A percentile compares a stretch with the other conserved stretches of the same genome.
These are phyloP conservation scores for Beauveria scarabaeidicola DNA, from an alignment of 2,329 filamentous ascomycete genomes.

Conservation along the genomic window DNA sequence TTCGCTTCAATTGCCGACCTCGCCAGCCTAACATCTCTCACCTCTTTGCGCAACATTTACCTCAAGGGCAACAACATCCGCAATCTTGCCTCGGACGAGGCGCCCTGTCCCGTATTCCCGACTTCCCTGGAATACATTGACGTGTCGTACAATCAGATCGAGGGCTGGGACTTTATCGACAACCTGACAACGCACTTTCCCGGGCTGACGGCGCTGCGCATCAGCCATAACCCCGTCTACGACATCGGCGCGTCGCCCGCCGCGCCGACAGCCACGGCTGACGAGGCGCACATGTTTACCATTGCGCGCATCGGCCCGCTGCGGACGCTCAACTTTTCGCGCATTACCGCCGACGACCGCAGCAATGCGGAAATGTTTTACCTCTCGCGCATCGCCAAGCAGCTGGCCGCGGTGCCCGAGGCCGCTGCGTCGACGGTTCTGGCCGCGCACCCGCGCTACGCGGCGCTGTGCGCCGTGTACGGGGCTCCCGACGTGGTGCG, in stretches of 20 bases:
- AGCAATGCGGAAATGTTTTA: constrained; percentile 91
- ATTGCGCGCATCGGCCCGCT: constrained; percentile 65
- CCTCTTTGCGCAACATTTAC: constrained; percentile 49
- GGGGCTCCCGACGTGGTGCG: constrained; percentile 59
- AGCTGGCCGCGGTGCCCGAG: constrained; percentile 55
- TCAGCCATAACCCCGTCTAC: constrained; percentile 82
- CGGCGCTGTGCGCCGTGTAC: constrained; percentile 65
- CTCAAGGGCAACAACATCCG: constrained; percentile 71
- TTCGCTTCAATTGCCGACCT: constrained; percentile 54
- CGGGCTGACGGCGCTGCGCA: constrained; percentile 62
- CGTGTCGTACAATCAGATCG: constrained; percentile 62
- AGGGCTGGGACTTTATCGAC: constrained; percentile 67
- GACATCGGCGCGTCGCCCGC: constrained; percentile 37
- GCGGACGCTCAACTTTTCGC: constrained; percentile 62
- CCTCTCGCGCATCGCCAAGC: constrained; percentile 70
- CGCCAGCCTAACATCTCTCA: constrained; percentile 40
- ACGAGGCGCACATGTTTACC: constrained; percentile 85
- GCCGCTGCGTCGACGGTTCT: constrained; percentile 47
- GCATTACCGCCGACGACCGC: constrained; percentile 64
- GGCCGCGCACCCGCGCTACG: constrained; percentile 60
- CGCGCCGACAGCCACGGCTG: constrained; percentile 45
- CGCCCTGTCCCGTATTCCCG: constrained; percentile 39
- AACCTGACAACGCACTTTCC: constrained; percentile 60
- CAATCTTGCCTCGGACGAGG: constrained; percentile 22
- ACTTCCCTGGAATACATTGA: constrained; percentile 55